Conservation (phyloP, 2,329 filamentous ascomycete species). For the Alternaria solani region DNA sequence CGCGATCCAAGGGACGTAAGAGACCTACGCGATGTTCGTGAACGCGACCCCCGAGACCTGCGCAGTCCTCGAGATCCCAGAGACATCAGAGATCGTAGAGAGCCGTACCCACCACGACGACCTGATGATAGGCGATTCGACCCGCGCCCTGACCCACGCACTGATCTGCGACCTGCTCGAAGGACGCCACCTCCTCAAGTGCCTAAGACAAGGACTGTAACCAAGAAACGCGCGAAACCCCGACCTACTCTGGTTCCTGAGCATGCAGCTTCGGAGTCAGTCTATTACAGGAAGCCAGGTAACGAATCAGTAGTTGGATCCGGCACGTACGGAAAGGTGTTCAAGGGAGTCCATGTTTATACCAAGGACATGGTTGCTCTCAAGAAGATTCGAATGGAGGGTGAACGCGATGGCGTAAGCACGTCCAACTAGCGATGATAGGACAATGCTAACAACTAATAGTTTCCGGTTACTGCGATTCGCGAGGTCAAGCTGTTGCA, state of each 20-base stretch:
- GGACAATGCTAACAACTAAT: conserved; percentile 33
- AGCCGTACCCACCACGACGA: conserved; percentile 38
- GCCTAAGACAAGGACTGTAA: conserved; percentile 65
- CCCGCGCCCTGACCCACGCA: conserved; percentile 34
- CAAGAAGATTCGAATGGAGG: conserved; percentile 93
- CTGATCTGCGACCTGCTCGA: conserved; percentile 41
- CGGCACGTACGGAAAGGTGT: conserved; percentile 94
- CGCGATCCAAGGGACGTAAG: conserved; percentile 27
- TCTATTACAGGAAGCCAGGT: conserved; percentile 95
- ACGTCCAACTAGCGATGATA: background rate
- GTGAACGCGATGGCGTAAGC: conserved; percentile 78
- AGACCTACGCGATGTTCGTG: conserved; percentile 29
- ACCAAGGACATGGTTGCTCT: conserved; percentile 83
- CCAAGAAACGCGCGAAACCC: conserved; percentile 73
- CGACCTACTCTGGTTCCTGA: conserved; percentile 76
- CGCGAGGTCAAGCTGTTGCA: conserved; percentile 93
- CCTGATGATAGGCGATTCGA: conserved; percentile 36
- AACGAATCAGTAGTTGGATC: conserved; percentile 97
- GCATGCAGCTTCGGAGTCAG: conserved; percentile 80
- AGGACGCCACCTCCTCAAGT: conserved; percentile 50
- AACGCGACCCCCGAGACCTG: conserved; percentile 27
- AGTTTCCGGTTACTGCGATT: conserved; percentile 87
- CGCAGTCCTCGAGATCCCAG: conserved; percentile 29
- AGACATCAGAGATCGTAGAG: conserved; percentile 41
- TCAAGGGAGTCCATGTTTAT: conserved; percentile 93